These are phyloP conservation scores for Tolypocladium guangdongense DNA, from an alignment of 2,329 filamentous ascomycete genomes.

Conservation along the genomic window DNA sequence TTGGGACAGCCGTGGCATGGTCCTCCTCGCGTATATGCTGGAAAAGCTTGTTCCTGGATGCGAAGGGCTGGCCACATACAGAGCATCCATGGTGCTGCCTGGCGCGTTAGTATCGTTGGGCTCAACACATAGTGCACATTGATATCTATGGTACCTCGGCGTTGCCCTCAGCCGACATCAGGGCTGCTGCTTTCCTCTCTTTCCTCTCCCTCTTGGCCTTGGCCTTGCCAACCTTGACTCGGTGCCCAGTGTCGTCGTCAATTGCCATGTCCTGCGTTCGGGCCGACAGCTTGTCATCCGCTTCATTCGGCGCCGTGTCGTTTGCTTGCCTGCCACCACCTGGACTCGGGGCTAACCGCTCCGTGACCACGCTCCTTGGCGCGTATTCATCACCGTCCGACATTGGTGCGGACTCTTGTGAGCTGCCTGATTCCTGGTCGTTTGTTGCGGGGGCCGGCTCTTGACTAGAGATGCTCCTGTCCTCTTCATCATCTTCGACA, in stretches of 20 bases:
- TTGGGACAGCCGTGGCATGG: slow-evolving; percentile 46
- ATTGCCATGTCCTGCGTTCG: slow-evolving; percentile 14
- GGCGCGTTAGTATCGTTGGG: background rate
- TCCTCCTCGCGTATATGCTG: slow-evolving; percentile 55
- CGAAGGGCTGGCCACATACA: slow-evolving; percentile 33
- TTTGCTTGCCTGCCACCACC: background rate
- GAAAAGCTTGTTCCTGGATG: slow-evolving; percentile 62
- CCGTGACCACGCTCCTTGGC: slow-evolving; percentile 30
- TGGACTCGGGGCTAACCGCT: slow-evolving; percentile 19
- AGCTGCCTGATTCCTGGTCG: background rate
- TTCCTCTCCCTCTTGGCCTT: slow-evolving; percentile 40
- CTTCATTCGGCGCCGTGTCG: background rate
- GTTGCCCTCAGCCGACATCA: background rate
- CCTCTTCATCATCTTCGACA: background rate
- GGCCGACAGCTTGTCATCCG: slow-evolving; percentile 7
- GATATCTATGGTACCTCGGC: slow-evolving; percentile 1
- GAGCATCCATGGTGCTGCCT: slow-evolving; percentile 28
- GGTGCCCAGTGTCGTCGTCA: slow-evolving; percentile 7
- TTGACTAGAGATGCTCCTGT: background rate
- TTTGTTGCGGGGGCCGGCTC: background rate
- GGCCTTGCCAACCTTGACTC: slow-evolving; percentile 38
- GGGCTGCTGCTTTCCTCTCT: slow-evolving; percentile 32
- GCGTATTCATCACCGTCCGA: slow-evolving; percentile 32
- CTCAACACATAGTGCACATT: background rate
- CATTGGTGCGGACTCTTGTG: background rate